Base-by-base conservation (phyloP, 139 green algal species). In the Tetradesmus obliquus region DNA sequence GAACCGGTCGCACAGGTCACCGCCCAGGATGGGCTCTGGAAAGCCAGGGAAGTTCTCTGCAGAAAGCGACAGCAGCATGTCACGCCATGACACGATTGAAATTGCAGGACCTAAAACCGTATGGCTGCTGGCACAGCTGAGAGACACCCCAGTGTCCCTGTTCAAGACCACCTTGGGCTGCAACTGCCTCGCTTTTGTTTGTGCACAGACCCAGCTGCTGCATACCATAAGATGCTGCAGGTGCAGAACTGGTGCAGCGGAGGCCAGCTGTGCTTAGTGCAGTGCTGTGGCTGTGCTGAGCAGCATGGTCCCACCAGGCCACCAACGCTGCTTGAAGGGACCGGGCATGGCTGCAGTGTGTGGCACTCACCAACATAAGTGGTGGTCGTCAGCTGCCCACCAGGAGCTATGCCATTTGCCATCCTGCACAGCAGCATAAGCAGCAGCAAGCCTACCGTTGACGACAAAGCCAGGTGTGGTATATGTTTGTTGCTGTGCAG, bases 341-440 rank as follows among this genome's bases (percentile, higher is more conserved):
- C 32, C 32, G 32, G 32, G 32, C 32, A 45, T 45, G 32, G 32
- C 32, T 45, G 32, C 32, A 45, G 32, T 45, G 32, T 45, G 32
- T 45, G n/a, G 66, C 66, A 76, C 66, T 24, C 74, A 82, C 74
- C 24, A 9, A 97, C 94, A 57, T 97, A 95, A 57, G 93, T 95
- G 57, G 94, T 96, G 58, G 94, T 96, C 19, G 94, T 96, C 0
- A 96, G 93, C 89, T 96, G 93, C 55, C 94, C 94, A 7, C 93
- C 94, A 55, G 93, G 93, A 3, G 95, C 95, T 55, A 98, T 96
- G 57, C 95, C 96, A 66, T 97, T 97, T n/a, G 93, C 92, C 89
- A 94, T 94, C 53, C 60, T 76, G 66, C 5, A 76, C 17, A 76
- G 66, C 66, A 76, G 1, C 57, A 66, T 45, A 45, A 45, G 32